Evolutionary conservation across 495 filamentous ascomycete species (phyloP), one percentile per base, ranked within the genome.

Genomic region (Daldinia grandis): DNA sequence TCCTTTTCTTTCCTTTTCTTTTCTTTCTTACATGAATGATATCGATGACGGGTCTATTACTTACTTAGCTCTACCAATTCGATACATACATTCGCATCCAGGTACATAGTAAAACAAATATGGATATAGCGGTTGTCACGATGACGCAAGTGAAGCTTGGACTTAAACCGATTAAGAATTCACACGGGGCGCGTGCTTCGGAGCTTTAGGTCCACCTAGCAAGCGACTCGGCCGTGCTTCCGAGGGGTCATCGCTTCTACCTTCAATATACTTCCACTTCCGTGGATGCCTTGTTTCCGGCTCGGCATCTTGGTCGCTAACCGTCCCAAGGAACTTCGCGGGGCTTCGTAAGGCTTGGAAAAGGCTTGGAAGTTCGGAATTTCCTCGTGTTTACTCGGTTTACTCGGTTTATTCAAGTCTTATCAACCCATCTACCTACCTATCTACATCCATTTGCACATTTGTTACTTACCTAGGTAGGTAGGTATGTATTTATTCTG

Each of bases 271-370:
- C 49, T 61, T 64, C 69, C 69, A 72, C 37, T 14, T 56, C 53
- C 55, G 59, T 50, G 51, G 58, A 19, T 63, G 31, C 51, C 51
- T 63, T 66, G 68, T 66, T 66, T 66, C 68, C 62, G 68, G 62
- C 68, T 71, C 63, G 68, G 62, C 58, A 62, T 31, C 68, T 62
- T 66, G 56, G 67, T 2, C 28, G 28, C 44, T 30, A 30, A 10
- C n/a, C 19, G 25, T 33, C 61, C 37, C 30, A 35, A 47, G 49
- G 47, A n/a, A 21, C 37, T 30, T 54, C 21, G 21, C 25, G 10
- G 38, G 19, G 9, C 12, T 37, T 49, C 9, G 10, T 47, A 62
- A 53, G 57, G 68, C 49, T 55, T 61, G 38, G 42, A 44, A 51
- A 55, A 35, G 30, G 47, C 14, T 51, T 50, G 40, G 47, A 64